These are phyloP conservation scores for Teratosphaeria pseudoeucalypti DNA, from an alignment of 2,329 filamentous ascomycete species.

Conservation along the genomic window DNA sequence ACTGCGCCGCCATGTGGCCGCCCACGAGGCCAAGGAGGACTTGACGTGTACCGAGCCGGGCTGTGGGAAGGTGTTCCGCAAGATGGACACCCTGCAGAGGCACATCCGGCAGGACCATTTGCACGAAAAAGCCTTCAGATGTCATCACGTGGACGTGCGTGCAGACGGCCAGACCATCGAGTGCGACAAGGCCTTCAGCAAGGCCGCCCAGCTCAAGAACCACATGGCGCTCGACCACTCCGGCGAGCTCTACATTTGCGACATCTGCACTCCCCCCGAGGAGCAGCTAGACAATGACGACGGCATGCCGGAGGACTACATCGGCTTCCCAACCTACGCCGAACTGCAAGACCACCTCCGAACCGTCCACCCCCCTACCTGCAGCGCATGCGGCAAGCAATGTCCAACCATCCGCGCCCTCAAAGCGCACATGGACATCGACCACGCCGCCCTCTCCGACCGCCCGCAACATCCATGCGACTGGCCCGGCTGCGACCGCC, in stretches of 20 bases:
- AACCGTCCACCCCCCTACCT: constrained; percentile 60
- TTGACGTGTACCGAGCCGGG: constrained; percentile 37
- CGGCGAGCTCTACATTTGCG: constrained; percentile 63
- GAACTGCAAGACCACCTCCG: constrained; percentile 65
- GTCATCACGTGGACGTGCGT: constrained; percentile 45
- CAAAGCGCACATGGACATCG: constrained; percentile 65
- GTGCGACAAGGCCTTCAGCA: constrained; percentile 65
- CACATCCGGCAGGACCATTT: constrained; percentile 73
- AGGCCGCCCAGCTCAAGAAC: constrained; percentile 56
- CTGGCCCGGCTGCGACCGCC: constrained; percentile 57
- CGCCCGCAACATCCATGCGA: constrained; percentile 51
- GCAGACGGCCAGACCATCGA: constrained; percentile 31
- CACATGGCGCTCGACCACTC: constrained; percentile 64
- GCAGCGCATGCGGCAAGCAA: constrained; percentile 60
- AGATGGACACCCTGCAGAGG: constrained; percentile 73
- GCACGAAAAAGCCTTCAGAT: constrained; percentile 59
- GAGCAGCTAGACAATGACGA: not conserved
- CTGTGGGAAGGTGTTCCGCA: constrained; percentile 78
- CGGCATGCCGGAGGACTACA: not conserved
- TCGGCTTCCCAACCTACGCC: constrained; percentile 57
- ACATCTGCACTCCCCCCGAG: constrained; percentile 47
- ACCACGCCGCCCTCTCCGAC: constrained; percentile 41
- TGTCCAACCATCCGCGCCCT: constrained; percentile 59
- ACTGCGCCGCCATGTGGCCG: constrained; percentile 64
- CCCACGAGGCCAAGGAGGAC: constrained; percentile 63